These are phyloP conservation scores for Wakefieldia striispora DNA, from an alignment of 768 basidiomycete species.

Conservation along the genomic window DNA sequence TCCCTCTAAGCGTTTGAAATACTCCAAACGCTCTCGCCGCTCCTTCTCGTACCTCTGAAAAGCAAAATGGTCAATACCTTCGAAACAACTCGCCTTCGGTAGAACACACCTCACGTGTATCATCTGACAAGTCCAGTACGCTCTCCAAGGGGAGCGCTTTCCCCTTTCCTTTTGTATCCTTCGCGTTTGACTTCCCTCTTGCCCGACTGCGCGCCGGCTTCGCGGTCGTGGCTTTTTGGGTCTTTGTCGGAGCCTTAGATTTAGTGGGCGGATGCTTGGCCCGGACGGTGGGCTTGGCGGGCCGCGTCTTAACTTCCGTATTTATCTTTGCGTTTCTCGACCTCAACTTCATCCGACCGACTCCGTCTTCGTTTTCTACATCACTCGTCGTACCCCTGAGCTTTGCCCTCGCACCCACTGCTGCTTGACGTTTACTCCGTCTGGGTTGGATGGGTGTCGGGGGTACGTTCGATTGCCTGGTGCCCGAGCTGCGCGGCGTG, in stretches of 20 bases:
- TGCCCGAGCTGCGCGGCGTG: slow-evolving; percentile 11
- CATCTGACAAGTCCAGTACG: slow-evolving; percentile 30
- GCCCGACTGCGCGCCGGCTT: slow-evolving; percentile 22
- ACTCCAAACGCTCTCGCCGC: slow-evolving; percentile 51
- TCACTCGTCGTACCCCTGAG: slow-evolving; percentile 6
- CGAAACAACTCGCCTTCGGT: background rate
- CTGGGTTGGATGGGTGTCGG: slow-evolving; percentile 20
- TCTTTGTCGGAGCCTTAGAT: slow-evolving; percentile 9
- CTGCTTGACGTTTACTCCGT: slow-evolving; percentile 28
- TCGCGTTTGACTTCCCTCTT: slow-evolving; percentile 13
- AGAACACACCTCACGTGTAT: slow-evolving; percentile 29
- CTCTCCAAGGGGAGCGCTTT: slow-evolving; percentile 22
- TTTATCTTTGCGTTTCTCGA: slow-evolving; percentile 10
- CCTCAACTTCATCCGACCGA: slow-evolving; percentile 18
- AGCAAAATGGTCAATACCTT: background rate
- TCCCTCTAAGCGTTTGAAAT: slow-evolving; percentile 50
- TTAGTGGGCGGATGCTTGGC: slow-evolving; percentile 14
- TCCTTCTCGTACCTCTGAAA: slow-evolving; percentile 42
- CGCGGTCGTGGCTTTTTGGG: slow-evolving; percentile 1
- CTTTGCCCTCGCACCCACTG: slow-evolving; percentile 13
- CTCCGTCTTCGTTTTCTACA: slow-evolving; percentile 6
- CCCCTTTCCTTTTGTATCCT: slow-evolving; percentile 25
- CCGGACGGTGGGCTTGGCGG: background rate
- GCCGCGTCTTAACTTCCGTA: slow-evolving; percentile 4
- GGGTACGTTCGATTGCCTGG: slow-evolving; percentile 12